These are phyloP conservation scores for Xerocomellus dryophilus DNA, from an alignment of 768 basidiomycete genomes.

Conservation along the genomic window DNA sequence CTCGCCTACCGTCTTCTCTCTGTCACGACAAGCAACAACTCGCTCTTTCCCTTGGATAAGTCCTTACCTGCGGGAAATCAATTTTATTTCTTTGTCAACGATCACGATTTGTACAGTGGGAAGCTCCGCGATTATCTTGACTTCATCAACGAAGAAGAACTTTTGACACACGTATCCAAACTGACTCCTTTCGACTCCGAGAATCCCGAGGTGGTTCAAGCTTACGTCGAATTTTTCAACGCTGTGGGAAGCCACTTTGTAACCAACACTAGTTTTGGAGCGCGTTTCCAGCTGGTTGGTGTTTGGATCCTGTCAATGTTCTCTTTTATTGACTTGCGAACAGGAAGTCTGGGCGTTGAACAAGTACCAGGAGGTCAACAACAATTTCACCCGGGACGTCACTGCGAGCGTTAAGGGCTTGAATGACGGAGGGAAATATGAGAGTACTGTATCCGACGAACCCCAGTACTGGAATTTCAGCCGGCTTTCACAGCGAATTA, in stretches of 20 bases:
- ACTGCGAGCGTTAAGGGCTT: constrained; percentile 9
- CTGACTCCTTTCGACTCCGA: not conserved
- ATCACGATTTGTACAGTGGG: not conserved
- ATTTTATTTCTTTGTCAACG: constrained; percentile 4
- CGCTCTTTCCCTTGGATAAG: constrained; percentile 4
- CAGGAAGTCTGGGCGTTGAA: constrained; percentile 10
- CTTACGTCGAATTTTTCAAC: constrained; percentile 4
- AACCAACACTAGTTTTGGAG: not conserved
- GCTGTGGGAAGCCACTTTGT: constrained; percentile 6
- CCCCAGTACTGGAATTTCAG: not conserved
- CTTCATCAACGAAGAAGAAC: constrained; percentile 6
- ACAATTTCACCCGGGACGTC: constrained; percentile 1
- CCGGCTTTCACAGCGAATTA: constrained; percentile 3
- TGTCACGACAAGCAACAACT: not conserved
- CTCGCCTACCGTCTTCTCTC: constrained; percentile 5
- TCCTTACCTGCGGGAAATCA: constrained; percentile 1
- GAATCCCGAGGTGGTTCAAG: constrained; percentile 1
- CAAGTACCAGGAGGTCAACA: constrained; percentile 5
- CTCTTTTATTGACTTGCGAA: not conserved
- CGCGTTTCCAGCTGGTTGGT: constrained; percentile 5
- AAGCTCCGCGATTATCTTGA: constrained; percentile 1
- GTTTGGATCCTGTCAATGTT: no score
- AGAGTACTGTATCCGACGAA: not conserved
- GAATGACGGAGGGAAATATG: constrained; percentile 4
- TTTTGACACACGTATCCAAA: not conserved